These are phyloP conservation scores for Cytospora paraplurivora DNA, from an alignment of 2,329 filamentous ascomycete genomes.

Conservation along the genomic window DNA sequence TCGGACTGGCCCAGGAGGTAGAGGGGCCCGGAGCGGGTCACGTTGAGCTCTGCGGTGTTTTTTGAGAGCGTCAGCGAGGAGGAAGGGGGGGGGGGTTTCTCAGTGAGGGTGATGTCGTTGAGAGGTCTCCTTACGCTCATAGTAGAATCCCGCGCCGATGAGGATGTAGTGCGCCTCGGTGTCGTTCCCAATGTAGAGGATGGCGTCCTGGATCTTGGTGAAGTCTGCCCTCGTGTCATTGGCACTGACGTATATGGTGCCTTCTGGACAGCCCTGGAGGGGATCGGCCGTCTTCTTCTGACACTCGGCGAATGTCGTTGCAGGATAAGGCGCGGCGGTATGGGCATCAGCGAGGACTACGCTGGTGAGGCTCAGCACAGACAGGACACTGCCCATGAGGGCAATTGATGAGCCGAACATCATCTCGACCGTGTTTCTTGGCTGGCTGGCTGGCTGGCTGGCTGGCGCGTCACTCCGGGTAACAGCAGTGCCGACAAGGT, in stretches of 20 bases:
- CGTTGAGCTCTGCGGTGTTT: slow-evolving; percentile 52
- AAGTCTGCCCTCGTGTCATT: slow-evolving; percentile 41
- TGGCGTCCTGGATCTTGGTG: slow-evolving; percentile 44
- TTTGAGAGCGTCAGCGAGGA: not conserved
- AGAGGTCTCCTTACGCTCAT: slow-evolving; percentile 45
- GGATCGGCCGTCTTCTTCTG: slow-evolving; percentile 39
- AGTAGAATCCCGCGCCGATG: slow-evolving; percentile 61
- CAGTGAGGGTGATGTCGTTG: not conserved
- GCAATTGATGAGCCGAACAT: slow-evolving; percentile 17
- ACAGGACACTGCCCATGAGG: slow-evolving; percentile 25
- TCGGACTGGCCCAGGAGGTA: slow-evolving; percentile 62
- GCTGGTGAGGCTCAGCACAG: slow-evolving; percentile 10
- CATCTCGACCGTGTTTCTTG: slow-evolving; percentile 11
- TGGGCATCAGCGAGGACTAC: slow-evolving; percentile 27
- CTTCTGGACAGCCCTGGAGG: slow-evolving; percentile 42
- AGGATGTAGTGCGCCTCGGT: slow-evolving; percentile 56
- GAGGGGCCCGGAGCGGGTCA: slow-evolving; percentile 62
- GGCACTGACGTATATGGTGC: slow-evolving; percentile 46
- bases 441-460: not conserved
- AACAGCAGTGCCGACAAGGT: slow-evolving; percentile 8
- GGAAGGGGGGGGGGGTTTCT: too few relatives aligned
- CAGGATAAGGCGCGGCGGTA: slow-evolving; percentile 30
- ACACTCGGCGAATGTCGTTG: slow-evolving; percentile 37
- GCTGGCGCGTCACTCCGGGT: not conserved
- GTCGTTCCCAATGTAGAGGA: slow-evolving; percentile 44